Percentiles rank a stretch among this genome's conserved stretches.
phyloP scores from a whole-genome alignment of 257 asterid genomes.

The Asclepias syriaca region DNA sequence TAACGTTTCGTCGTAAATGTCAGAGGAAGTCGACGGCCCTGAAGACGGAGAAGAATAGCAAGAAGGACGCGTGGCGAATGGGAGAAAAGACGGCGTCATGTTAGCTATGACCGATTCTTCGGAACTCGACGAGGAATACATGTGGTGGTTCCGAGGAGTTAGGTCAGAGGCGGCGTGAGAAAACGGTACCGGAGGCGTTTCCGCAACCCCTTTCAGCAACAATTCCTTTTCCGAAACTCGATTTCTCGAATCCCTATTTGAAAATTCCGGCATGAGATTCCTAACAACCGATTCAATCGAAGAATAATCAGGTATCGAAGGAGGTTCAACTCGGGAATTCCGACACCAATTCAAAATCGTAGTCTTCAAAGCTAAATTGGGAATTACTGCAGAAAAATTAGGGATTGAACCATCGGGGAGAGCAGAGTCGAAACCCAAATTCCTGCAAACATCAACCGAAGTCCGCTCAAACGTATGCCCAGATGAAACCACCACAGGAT shows the following conservation, averaged over 20 bases:
- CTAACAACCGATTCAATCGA: constrained; percentile 43
- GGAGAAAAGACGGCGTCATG: constrained; percentile 48
- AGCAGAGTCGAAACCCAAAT: constrained; percentile 47
- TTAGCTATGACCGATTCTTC: constrained; percentile 89
- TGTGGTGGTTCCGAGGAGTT: constrained; percentile 24
- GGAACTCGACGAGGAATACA: constrained; percentile 54
- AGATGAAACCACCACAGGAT: constrained; percentile 76
- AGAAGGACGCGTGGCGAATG: constrained; percentile 62
- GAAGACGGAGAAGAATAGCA: constrained; percentile 73
- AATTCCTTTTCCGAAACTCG: constrained; percentile 49
- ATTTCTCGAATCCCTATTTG: constrained; percentile 15
- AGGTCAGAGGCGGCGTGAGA: constrained; percentile 57
- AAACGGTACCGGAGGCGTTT: constrained; percentile 36
- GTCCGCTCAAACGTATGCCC: constrained; percentile 84
- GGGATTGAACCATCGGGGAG: constrained; percentile 60
- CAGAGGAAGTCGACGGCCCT: constrained; percentile 69
- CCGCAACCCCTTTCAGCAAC: constrained; percentile 37
- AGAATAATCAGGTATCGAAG: constrained; percentile 43
- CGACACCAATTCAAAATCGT: constrained; percentile 72
- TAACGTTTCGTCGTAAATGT: constrained; percentile 39
- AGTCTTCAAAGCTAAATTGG: constrained; percentile 62
- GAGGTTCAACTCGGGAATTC: constrained; percentile 38
- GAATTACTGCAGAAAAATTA: constrained; percentile 61
- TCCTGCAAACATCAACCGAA: constrained; percentile 50
- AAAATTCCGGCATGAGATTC: constrained; percentile 18